Evolutionary conservation across 352 stramenopile species (phyloP).

Genomic region (Phytopythium kandeliae): DNA sequence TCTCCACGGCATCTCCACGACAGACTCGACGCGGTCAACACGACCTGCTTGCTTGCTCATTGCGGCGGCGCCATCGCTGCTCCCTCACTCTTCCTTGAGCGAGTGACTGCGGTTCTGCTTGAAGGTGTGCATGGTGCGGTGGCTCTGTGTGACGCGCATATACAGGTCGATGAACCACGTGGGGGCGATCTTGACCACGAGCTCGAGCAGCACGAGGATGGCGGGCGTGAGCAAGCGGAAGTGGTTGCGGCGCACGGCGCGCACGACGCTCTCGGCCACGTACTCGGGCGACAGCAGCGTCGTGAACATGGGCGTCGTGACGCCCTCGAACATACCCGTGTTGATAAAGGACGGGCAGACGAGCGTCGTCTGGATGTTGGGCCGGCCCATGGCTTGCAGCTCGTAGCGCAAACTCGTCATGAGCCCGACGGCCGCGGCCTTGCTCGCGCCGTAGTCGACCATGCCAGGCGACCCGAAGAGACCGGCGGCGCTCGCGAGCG

Average conservation of each 20-base stretch:
- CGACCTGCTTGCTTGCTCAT: no score
- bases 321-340: conserved; percentile 64
- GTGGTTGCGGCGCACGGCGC: conserved; percentile 41
- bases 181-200: conserved; percentile 24
- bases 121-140: conserved; percentile 38
- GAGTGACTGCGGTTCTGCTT: conserved; percentile 39
- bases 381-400: conserved; percentile 28
- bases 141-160: conserved; percentile 30
- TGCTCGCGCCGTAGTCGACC: conserved; percentile 52
- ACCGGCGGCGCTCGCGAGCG: conserved; percentile 36
- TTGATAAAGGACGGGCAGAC: conserved; percentile 56
- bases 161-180: conserved; percentile 34
- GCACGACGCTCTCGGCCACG: conserved; percentile 38
- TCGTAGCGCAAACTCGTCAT: conserved; percentile 45
- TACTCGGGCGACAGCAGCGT: conserved; percentile 36
- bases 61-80: no score
- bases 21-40: no score
- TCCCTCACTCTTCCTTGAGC: conserved; percentile 19
- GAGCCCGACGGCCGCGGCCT: conserved; percentile 35
- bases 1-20: no score
- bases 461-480: conserved; percentile 39
- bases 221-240: conserved; percentile 31
- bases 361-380: conserved; percentile 41
- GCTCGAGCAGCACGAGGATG: conserved; percentile 23
- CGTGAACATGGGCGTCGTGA: conserved; percentile 27